phyloP scores from a whole-genome alignment of 1,284 basidiomycete species.

The Heterobasidion annosum region DNA sequence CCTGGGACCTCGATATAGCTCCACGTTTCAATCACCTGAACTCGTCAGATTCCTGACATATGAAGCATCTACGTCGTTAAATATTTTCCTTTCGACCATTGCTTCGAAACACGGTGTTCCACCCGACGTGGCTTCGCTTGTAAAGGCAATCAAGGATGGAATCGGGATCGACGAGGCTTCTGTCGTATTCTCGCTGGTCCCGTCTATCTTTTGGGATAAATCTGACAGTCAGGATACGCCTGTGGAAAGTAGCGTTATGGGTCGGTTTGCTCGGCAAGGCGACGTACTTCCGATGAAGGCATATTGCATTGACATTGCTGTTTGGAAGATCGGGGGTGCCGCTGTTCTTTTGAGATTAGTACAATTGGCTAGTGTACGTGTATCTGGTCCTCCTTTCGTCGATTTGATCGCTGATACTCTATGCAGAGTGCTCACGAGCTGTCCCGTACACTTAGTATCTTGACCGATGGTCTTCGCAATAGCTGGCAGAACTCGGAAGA shows the following conservation, averaged over 20 bases:
- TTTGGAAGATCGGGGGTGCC: slow-evolving; percentile 83
- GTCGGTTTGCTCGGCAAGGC: slow-evolving; percentile 26
- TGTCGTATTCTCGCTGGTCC: slow-evolving; percentile 44
- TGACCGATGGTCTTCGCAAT: slow-evolving; percentile 71
- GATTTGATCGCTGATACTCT: background rate
- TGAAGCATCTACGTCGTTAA: slow-evolving; percentile 67
- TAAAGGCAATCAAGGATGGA: slow-evolving; percentile 48
- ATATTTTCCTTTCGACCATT: slow-evolving; percentile 46
- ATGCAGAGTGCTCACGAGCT: slow-evolving; percentile 64
- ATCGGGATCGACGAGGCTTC: slow-evolving; percentile 32
- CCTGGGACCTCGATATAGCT: slow-evolving; percentile 65
- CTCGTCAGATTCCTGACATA: slow-evolving; percentile 70
- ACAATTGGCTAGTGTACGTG: slow-evolving; percentile 62
- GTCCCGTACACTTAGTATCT: slow-evolving; percentile 59
- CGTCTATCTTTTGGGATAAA: slow-evolving; percentile 15
- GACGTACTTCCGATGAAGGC: slow-evolving; percentile 56
- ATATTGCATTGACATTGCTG: slow-evolving; percentile 61
- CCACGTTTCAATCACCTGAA: slow-evolving; percentile 55
- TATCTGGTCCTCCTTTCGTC: background rate
- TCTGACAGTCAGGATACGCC: background rate
- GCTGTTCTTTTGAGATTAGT: slow-evolving; percentile 70
- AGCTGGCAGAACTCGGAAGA: slow-evolving; percentile 92
- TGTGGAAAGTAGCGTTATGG: background rate
- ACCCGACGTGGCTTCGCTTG: slow-evolving; percentile 25
- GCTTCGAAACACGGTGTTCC: slow-evolving; percentile 17